A percentile compares a stretch with the other conserved stretches of the same genome.
These are phyloP conservation scores for Hansfordia pulvinata DNA, from an alignment of 2,329 filamentous ascomycete genomes.

Conservation along the genomic window DNA sequence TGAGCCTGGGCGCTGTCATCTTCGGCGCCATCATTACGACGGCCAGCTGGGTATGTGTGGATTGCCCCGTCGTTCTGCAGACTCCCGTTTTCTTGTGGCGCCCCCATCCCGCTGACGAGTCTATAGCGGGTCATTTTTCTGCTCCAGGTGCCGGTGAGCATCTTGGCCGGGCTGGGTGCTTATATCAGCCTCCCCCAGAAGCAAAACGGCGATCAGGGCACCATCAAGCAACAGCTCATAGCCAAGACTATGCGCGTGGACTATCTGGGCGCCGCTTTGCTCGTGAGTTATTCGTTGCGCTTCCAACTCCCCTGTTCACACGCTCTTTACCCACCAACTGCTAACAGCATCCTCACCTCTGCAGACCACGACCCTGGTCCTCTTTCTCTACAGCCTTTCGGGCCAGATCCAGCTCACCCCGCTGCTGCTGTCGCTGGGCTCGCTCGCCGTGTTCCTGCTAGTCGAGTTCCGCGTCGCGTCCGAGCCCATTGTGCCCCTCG, in stretches of 20 bases:
- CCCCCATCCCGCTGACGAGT: constrained; percentile 3
- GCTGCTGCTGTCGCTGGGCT: constrained; percentile 41
- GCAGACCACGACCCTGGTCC: constrained; percentile 50
- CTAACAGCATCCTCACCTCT: no score
- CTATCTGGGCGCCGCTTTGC: constrained; percentile 56
- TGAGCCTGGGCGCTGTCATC: constrained; percentile 58
- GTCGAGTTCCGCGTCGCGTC: constrained; percentile 49
- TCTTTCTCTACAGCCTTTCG: constrained; percentile 61
- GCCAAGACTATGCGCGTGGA: no score
- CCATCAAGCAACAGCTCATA: no score
- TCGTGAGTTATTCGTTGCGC: constrained; percentile 30
- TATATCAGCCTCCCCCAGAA: constrained; percentile 55
- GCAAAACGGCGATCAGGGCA: no score
- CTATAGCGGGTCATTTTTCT: constrained; percentile 57
- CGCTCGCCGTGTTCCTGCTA: constrained; percentile 38
- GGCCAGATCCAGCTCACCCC: constrained; percentile 44
- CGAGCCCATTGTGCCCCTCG: constrained; percentile 64
- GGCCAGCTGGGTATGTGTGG: constrained; percentile 53
- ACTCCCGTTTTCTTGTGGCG: no score
- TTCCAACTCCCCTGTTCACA: background rate
- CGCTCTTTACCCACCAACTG: background rate
- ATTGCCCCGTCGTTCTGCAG: background rate
- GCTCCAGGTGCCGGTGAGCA: constrained; percentile 50
- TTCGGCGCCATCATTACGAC: constrained; percentile 49
- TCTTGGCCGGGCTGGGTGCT: constrained; percentile 47